Evolutionary conservation across 495 filamentous ascomycete species (phyloP).

Genomic region (Aspergillus olivimuriae): DNA sequence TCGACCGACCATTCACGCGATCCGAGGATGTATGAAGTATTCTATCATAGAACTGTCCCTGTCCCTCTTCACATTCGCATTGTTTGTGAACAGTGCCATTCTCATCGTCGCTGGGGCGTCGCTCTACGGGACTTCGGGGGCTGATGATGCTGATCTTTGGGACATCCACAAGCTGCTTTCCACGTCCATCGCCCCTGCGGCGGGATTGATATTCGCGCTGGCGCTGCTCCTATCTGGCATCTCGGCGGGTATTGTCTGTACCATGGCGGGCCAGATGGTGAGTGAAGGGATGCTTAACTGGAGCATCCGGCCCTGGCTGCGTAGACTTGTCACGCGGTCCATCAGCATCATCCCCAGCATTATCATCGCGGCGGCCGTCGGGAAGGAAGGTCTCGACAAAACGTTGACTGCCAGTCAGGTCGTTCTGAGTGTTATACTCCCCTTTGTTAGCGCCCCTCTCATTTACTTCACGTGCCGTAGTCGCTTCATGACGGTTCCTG

Average conservation of each 20-base stretch:
- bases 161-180: constrained; percentile 75
- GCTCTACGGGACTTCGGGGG: constrained; percentile 52
- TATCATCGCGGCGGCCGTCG: constrained; percentile 74
- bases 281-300: constrained; percentile 72
- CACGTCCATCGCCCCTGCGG: constrained; percentile 59
- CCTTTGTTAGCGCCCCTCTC: constrained; percentile 74
- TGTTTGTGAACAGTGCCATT: constrained; percentile 92
- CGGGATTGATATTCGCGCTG: constrained; percentile 70
- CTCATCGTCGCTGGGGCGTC: constrained; percentile 82
- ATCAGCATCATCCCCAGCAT: constrained; percentile 78
- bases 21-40: constrained; percentile 72
- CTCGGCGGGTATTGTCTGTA: constrained; percentile 74
- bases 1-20: constrained; percentile 69
- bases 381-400: constrained; percentile 60
- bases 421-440: constrained; percentile 71
- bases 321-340: constrained; percentile 60
- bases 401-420: constrained; percentile 76
- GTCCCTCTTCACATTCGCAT: constrained; percentile 82
- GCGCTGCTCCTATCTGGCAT: constrained; percentile 72
- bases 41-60: constrained; percentile 68
- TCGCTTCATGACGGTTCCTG: constrained; percentile 70
- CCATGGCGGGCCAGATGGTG: constrained; percentile 79
- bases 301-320: constrained; percentile 63
- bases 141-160: constrained; percentile 67
- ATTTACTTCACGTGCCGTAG: constrained; percentile 83